These are phyloP conservation scores for Avicennia marina DNA, from an alignment of 257 asterid species.

Conservation along the genomic window DNA sequence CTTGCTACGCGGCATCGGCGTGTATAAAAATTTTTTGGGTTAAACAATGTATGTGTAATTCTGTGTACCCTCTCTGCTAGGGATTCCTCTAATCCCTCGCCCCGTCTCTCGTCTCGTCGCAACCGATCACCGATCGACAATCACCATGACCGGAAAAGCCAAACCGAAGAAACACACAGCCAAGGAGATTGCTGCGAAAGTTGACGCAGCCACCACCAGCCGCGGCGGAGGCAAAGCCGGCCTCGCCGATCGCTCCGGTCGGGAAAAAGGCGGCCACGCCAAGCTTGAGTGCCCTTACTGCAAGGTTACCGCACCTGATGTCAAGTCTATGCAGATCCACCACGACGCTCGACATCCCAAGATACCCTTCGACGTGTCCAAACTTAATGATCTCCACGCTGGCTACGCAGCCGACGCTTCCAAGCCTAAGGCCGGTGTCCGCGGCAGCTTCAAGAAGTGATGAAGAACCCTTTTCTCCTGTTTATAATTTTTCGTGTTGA, in stretches of 20 bases:
- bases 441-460: conserved; percentile 84
- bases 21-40: too few species aligned
- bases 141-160: conserved; percentile 82
- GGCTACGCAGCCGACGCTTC: conserved; percentile 25
- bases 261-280: conserved; percentile 83
- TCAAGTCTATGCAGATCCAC: conserved; percentile 89
- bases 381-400: conserved; percentile 62
- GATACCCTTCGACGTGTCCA: conserved; percentile 69
- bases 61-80: too few species aligned
- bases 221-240: conserved; percentile 95
- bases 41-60: too few species aligned
- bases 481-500: neutral
- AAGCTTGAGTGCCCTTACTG: conserved; percentile 84
- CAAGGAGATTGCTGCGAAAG: conserved; percentile 65
- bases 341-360: conserved; percentile 84
- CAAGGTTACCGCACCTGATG: conserved; percentile 74
- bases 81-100: too few species aligned
- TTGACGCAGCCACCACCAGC: conserved; percentile 76
- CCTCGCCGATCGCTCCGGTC: conserved; percentile 56
- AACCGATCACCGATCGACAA: neutral
- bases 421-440: conserved; percentile 76
- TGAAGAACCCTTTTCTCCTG: neutral
- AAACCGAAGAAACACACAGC: conserved; percentile 97
- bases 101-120: too few species aligned
- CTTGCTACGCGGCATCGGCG: too few species aligned